A percentile compares a stretch with the other conserved stretches of the same genome.
These are phyloP conservation scores for Amylocystis lapponica DNA, from an alignment of 768 basidiomycete genomes.

Conservation along the genomic window DNA sequence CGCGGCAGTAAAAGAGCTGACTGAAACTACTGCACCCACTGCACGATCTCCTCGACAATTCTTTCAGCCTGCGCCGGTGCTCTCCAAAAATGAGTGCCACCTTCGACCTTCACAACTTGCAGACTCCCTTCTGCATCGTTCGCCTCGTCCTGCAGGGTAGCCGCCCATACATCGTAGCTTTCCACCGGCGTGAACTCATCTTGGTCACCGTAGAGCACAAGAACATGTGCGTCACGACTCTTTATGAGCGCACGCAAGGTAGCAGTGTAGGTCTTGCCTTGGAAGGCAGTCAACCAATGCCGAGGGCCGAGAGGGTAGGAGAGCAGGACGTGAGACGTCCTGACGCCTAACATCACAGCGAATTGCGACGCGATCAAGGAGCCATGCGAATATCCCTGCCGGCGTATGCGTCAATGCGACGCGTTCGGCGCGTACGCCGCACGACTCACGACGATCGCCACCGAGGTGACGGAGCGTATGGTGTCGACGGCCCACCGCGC, in stretches of 20 bases:
- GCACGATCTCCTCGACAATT: no score
- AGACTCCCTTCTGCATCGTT: constrained; percentile 21
- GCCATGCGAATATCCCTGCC: constrained; percentile 81
- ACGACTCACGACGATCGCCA: constrained; percentile 56
- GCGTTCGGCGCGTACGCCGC: constrained; percentile 6
- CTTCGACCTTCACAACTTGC: constrained; percentile 32
- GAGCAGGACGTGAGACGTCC: constrained; percentile 60
- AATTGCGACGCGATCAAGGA: constrained; percentile 66
- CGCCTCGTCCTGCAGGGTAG: constrained; percentile 27
- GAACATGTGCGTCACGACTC: constrained; percentile 42
- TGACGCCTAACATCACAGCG: constrained; percentile 46
- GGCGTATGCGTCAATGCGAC: neutral
- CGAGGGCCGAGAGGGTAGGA: constrained; percentile 75
- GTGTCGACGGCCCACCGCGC: constrained; percentile 46
- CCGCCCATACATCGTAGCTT: constrained; percentile 53
- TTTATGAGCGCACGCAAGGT: constrained; percentile 46
- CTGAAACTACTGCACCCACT: no score
- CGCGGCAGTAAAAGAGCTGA: no score
- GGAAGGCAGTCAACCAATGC: constrained; percentile 65
- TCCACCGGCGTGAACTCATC: constrained; percentile 65
- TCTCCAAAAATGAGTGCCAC: constrained; percentile 67
- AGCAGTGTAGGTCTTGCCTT: constrained; percentile 44
- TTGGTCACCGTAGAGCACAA: constrained; percentile 59
- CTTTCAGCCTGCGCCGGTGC: no score
- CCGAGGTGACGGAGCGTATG: constrained; percentile 37